Base-by-base conservation (phyloP, 768 basidiomycete species). In the Podaxis sp. region DNA sequence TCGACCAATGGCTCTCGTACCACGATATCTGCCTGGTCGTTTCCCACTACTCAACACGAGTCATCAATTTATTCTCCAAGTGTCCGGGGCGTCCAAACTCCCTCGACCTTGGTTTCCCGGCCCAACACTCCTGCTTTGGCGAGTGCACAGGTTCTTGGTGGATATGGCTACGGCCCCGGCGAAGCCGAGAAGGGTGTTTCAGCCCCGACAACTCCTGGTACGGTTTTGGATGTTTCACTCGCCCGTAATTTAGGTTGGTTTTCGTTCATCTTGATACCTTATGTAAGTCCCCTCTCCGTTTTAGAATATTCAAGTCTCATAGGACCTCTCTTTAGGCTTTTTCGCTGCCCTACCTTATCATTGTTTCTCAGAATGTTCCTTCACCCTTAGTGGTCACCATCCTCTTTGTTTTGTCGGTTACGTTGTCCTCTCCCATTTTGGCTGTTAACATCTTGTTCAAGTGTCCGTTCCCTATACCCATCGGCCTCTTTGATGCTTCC, bases 21-120 rank as follows among this genome's bases (percentile, higher is more conserved):
- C 13, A 85, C 86, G 0, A 59, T 85, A 21, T 83, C 89, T 23
- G 80, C 82, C 7, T 91, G 88, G 87, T 89, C 87, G 1, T 90
- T 82, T 74, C 83, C 90, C 16, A 72, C 82, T 2, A 80, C 79
- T 16, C 75, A 71, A 21, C 69, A 67, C 28, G 76, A 76, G 42
- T 69, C 70, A 18, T 71, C 70, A 3, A 63, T 73, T 38, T 70
- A 66, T 46, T 73, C 73, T 56, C 73, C 70, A 13, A 79, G 77
- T 61, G 69, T 76, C 2, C 69, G 72, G 1, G 82, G 83, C 60
- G 66, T 80, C 13, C 76, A 79, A 35, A 74, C 80, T 5, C 73
- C 74, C 36, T 69, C 80, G 40, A 69, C 74, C 3, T 71, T 75
- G 5, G 68, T 70, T 7, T 79, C 80, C 28, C 80, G 81, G 23